These are phyloP conservation scores for Quercus cerris DNA, from an alignment of 306 rosid species.

Conservation along the genomic window DNA sequence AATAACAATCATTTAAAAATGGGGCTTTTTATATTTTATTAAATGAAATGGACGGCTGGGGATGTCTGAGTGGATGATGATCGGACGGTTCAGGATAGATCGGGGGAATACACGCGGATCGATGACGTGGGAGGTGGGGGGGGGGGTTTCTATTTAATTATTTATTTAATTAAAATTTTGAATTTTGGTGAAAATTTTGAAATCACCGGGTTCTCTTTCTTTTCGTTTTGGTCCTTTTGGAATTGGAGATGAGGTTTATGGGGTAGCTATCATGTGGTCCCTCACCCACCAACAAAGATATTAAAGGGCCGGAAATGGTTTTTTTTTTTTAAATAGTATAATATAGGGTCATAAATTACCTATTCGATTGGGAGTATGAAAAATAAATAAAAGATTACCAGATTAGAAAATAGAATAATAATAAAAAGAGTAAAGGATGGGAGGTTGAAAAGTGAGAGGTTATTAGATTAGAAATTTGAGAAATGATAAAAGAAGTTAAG, in stretches of 20 bases:
- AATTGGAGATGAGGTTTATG: slow-evolving; percentile 1
- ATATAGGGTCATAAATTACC: neutral
- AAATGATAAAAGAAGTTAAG: too few relatives aligned
- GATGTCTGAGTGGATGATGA: slow-evolving; percentile 19
- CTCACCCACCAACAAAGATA: neutral
- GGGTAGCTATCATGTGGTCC: neutral
- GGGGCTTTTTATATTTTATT: slow-evolving; percentile 8
- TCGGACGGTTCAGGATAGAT: slow-evolving; percentile 27
- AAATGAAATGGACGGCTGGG: slow-evolving; percentile 46
- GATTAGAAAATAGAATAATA: neutral
- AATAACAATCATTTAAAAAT: neutral
- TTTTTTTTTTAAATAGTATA: neutral
- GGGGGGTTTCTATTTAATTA: neutral
- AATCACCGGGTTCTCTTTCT: neutral
- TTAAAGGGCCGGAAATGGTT: neutral
- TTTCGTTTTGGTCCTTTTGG: slow-evolving; percentile 12
- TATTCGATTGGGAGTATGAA: neutral
- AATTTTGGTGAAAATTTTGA: neutral
- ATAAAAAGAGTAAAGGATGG: too few relatives aligned
- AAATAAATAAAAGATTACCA: too few relatives aligned
- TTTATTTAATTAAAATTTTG: neutral
- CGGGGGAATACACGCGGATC: slow-evolving; percentile 39
- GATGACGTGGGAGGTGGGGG: slow-evolving; percentile 41
- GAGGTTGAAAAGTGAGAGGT: too few relatives aligned
- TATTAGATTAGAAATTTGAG: too few relatives aligned